Evolutionary conservation across 1,139 yeast genomes (phyloP), one percentile per base, ranked within the genome.

Genomic region (Suhomyces ambrosiae): DNA sequence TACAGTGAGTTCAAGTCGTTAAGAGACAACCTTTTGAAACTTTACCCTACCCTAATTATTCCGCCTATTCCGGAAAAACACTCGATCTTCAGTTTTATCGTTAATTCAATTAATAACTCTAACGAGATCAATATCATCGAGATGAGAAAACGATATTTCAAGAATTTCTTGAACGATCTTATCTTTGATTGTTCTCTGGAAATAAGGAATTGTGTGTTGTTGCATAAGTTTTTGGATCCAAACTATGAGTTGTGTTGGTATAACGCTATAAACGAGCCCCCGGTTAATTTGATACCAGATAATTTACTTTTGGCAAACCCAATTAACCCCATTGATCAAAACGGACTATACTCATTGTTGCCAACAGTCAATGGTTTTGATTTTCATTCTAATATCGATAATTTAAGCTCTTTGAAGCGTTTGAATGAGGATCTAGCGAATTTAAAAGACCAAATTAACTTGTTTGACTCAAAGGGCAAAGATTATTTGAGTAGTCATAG

Each of bases 21-120:
- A 7, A 58, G 82, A 30, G 71, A 68, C 35, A 65, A 62, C 44
- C 52, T 78, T 26, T 54, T 66, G 30, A 65, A 65, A 48, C 56
- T 76, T 30, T 75, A 64, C 45, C 82, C 82, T 4, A 73, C 79
- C 1, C 54, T 69, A 26, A 63, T 77, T 11, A 61, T 78, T 8
- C 82, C 83, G 2, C 80, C 82, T 2, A 71, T 78, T 11, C 83
- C 83, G 0, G 82, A 75, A 46, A 78, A 77, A 46, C 83, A 78
- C 48, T 70, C 82, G 1, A 47, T 78, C 6, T 53, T 71, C 37
- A 61, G 69, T 29, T 70, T 66, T 42, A 54, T 72, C 34, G 53
- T 71, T 38, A 69, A 68, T 38, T 63, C 75, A 23, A 53, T 71
- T 37, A 66, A 69, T 43, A 63, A 54, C 40, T 49, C 65, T 33